A percentile compares a stretch with the other conserved stretches of the same genome.
These are phyloP conservation scores for Lagerstroemia speciosa DNA, from an alignment of 345 rosid genomes.

Conservation along the genomic window DNA sequence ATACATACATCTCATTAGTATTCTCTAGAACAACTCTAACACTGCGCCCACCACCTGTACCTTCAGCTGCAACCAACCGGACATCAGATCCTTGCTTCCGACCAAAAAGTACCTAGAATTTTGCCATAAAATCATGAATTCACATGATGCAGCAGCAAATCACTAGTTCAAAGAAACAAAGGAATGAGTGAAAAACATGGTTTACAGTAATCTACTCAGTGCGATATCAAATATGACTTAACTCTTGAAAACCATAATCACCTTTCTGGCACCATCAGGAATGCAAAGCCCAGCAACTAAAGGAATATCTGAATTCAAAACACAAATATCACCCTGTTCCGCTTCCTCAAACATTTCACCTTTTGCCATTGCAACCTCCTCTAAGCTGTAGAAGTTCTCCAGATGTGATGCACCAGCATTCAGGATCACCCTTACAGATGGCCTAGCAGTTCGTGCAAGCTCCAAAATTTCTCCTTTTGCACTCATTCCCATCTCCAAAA, in stretches of 20 bases:
- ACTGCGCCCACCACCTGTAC: slow-evolving; percentile 16
- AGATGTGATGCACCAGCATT: slow-evolving; percentile 27
- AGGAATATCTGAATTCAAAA: slow-evolving; percentile 28
- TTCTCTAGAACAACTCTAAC: slow-evolving; percentile 9
- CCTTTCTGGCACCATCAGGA: slow-evolving; percentile 20
- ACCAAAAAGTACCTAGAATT: slow-evolving; percentile 20
- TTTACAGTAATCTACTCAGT: neutral
- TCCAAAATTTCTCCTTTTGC: slow-evolving; percentile 27
- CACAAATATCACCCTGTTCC: slow-evolving; percentile 16
- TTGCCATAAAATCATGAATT: neutral
- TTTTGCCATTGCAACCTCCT: slow-evolving; percentile 14
- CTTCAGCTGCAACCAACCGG: slow-evolving; percentile 24
- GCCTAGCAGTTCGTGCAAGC: slow-evolving; percentile 23
- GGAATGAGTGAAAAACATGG: neutral
- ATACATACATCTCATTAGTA: neutral
- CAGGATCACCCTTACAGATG: slow-evolving; percentile 15
- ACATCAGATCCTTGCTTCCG: slow-evolving; percentile 17
- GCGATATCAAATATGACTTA: neutral
- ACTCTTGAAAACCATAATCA: neutral
- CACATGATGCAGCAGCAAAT: neutral
- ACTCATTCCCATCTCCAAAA: slow-evolving; percentile 32
- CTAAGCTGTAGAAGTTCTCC: slow-evolving; percentile 19
- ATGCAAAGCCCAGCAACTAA: slow-evolving; percentile 17
- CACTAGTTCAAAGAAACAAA: neutral
- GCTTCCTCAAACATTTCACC: slow-evolving; percentile 5